Conservation (phyloP, 78 protist genomes). For the Creolimax fragrantissima region DNA sequence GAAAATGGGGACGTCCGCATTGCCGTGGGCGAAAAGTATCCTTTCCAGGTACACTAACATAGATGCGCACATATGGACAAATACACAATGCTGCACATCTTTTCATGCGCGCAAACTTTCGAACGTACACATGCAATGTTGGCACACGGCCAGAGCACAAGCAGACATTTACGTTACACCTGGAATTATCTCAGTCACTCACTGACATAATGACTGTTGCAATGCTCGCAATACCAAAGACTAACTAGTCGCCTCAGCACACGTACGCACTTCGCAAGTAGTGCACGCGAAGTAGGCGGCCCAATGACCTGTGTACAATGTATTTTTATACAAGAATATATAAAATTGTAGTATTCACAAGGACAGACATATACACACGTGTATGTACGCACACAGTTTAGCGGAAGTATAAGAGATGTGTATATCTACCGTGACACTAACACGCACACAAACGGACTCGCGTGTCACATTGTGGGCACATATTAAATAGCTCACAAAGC, state of each 20-base stretch:
- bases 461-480: no score
- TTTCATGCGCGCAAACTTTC: not conserved
- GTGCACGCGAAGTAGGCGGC: no score
- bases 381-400: not conserved
- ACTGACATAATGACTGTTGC: no score
- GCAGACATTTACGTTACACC: no score
- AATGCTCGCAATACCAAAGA: no score
- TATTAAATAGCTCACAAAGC: not conserved
- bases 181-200: no score
- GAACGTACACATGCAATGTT: not conserved
- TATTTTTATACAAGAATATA: no score
- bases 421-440: not conserved
- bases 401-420: not conserved
- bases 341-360: no score
- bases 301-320: no score
- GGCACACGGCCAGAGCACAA: no score
- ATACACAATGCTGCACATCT: not conserved
- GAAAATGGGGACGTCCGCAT: conserved; percentile 21
- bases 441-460: not conserved
- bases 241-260: no score
- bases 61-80: not conserved
- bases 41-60: not conserved
- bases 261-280: no score
- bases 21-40: conserved; percentile 56
- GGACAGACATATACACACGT: not conserved